A percentile compares a stretch with the other conserved stretches of the same genome.
These are phyloP conservation scores for Teunomyces stri DNA, from an alignment of 805 yeast genomes.

Conservation along the genomic window DNA sequence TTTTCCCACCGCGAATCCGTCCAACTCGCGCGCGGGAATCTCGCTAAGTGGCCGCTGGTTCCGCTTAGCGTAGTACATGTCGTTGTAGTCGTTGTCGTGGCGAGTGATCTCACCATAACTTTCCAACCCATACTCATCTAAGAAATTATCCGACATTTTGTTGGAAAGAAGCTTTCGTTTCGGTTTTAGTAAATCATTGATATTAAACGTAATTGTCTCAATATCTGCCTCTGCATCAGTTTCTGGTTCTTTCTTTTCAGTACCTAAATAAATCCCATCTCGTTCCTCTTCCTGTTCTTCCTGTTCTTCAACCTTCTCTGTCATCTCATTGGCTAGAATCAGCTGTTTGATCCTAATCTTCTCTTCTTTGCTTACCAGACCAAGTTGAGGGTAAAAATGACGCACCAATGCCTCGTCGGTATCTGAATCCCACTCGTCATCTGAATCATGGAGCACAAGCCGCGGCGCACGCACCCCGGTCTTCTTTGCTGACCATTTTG, in stretches of 20 bases:
- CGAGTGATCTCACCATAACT: constrained; percentile 28
- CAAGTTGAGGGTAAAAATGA: constrained; percentile 39
- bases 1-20: constrained; percentile 38
- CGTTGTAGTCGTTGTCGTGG: constrained; percentile 26
- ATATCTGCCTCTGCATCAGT: not conserved
- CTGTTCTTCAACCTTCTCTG: constrained; percentile 9
- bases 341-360: constrained; percentile 36
- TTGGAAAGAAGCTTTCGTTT: constrained; percentile 29
- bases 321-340: constrained; percentile 23
- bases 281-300: constrained; percentile 2
- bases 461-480: constrained; percentile 9
- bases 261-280: constrained; percentile 42
- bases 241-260: constrained; percentile 4
- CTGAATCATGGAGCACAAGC: constrained; percentile 25
- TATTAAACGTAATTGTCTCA: constrained; percentile 15
- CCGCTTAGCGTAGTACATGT: constrained; percentile 15
- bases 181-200: constrained; percentile 19
- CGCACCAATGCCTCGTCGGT: constrained; percentile 39
- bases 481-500: constrained; percentile 37
- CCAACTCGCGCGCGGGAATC: constrained; percentile 26
- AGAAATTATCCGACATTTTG: constrained; percentile 29
- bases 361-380: constrained; percentile 34
- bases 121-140: constrained; percentile 40
- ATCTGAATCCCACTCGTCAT: constrained; percentile 39
- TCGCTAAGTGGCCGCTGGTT: constrained; percentile 19